Percentiles rank a stretch among this genome's conserved stretches.
Evolutionary conservation across 1,284 basidiomycete genomes (phyloP).

Genomic region (Apiotrichum montevideense): DNA sequence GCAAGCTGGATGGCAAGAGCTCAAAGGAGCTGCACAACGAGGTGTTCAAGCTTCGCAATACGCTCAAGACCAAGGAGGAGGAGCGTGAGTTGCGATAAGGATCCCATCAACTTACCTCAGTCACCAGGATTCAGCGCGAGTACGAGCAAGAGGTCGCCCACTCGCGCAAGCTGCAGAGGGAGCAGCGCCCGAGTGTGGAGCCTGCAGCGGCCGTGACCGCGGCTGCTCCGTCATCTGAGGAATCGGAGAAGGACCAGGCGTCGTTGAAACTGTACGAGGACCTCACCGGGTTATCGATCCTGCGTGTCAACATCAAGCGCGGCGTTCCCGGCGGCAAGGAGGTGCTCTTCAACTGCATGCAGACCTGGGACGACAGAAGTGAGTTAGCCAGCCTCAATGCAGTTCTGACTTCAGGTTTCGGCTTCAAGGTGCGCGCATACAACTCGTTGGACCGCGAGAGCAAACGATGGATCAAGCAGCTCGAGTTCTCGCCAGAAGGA

Average conservation of each 20-base stretch:
- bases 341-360: constrained; percentile 37
- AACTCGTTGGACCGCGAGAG: constrained; percentile 24
- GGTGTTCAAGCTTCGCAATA: constrained; percentile 24
- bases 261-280: constrained; percentile 42
- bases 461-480: constrained; percentile 25
- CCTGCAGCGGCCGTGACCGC: background rate
- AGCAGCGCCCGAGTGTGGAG: constrained; percentile 2
- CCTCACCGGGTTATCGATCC: constrained; percentile 36
- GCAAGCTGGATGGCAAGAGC: constrained; percentile 28
- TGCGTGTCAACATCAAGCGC: constrained; percentile 29
- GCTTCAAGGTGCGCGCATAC: constrained; percentile 40
- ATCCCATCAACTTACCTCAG: constrained; percentile 9
- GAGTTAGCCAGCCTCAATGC: constrained; percentile 14
- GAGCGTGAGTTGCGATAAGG: constrained; percentile 26
- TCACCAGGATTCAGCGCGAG: constrained; percentile 31
- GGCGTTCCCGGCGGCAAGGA: constrained; percentile 32
- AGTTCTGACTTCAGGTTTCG: constrained; percentile 27
- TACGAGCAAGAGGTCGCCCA: constrained; percentile 39
- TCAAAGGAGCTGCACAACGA: constrained; percentile 34
- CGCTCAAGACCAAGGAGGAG: constrained; percentile 28
- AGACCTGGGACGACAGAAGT: constrained; percentile 36
- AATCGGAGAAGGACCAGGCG: constrained; percentile 7
- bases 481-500: constrained; percentile 27
- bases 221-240: background rate
- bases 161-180: constrained; percentile 30